These are phyloP conservation scores for Pichia scutulata DNA, from an alignment of 805 yeast genomes.

Conservation along the genomic window DNA sequence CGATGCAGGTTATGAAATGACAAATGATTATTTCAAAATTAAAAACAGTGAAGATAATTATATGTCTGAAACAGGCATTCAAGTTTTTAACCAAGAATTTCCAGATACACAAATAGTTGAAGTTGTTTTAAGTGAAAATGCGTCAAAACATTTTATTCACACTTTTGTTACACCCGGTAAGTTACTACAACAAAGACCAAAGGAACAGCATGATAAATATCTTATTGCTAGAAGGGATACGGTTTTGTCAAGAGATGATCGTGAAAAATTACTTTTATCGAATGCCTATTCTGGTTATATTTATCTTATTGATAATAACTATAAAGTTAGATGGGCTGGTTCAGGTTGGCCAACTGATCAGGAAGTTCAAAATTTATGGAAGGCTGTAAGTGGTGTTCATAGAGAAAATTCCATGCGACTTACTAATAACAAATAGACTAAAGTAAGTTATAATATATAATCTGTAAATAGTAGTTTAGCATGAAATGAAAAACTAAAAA, in stretches of 20 bases:
- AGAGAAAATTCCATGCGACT: constrained; percentile 31
- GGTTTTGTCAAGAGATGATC: constrained; percentile 47
- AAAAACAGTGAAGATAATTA: constrained; percentile 35
- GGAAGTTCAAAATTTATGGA: constrained; percentile 61
- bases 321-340: constrained; percentile 84
- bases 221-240: constrained; percentile 52
- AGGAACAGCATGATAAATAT: constrained; percentile 40
- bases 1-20: constrained; percentile 61
- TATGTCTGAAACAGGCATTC: constrained; percentile 34
- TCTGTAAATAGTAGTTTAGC: background rate
- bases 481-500: background rate
- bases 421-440: background rate
- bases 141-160: constrained; percentile 59
- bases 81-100: constrained; percentile 31
- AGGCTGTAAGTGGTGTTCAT: constrained; percentile 51
- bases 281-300: constrained; percentile 81
- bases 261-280: constrained; percentile 54
- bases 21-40: constrained; percentile 49
- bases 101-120: constrained; percentile 69
- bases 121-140: constrained; percentile 65
- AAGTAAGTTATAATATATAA: too few species aligned
- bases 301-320: constrained; percentile 65
- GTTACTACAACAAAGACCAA: constrained; percentile 19
- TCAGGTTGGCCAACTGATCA: constrained; percentile 71
- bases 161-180: constrained; percentile 42